Base-by-base conservation (phyloP, 306 rosid species). In the Fragaria iinumae region DNA sequence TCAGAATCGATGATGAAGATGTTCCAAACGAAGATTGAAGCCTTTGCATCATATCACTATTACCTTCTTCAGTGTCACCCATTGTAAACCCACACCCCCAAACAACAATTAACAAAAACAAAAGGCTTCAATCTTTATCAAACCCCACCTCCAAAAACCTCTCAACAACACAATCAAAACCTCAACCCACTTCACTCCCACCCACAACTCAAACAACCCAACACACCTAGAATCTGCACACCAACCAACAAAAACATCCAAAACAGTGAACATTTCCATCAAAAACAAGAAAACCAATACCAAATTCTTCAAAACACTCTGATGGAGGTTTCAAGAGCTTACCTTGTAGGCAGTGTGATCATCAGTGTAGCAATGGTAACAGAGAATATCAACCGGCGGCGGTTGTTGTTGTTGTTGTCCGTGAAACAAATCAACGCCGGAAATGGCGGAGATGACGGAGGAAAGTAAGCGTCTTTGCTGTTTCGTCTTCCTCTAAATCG, bases 21-120 rank as follows among this genome's bases (percentile, higher is more conserved):
- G 89, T 82, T 66, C 87, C 92, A 59, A 88, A 86, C 0, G 91
- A 90, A 44, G 92, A 93, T 32, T 89, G 98, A 76, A 89, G 85
- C 80, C 87, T 89, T 65, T 87, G 95, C 82, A 89, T 80, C 85
- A 84, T 88, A 11, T 89, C 95, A 82, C 55, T 70, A 6, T 41
- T 82, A 18, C 81, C 87, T 77, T 91, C 93, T 79, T 88, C 98
- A 82, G 83, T 87, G 43, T 88, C 97, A 45, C 90, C 92, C 98
- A 93, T 91, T 82, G 81, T 39, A 29, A 34, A 39, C 63, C 13
- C 18, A 50, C 59, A 78, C 50, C 10, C 50, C 32, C 39, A 53
- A 53, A 5, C 43, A 68, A 43, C 44, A 68, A 43, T 11, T 13
- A 65, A 64, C 32, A 29, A 29, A 1, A 29, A 57, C 11, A 7